Percentiles rank a stretch among this genome's conserved stretches.
Evolutionary conservation across 2,329 filamentous ascomycete species (phyloP).

Genomic region (Penicillium nordicum): DNA sequence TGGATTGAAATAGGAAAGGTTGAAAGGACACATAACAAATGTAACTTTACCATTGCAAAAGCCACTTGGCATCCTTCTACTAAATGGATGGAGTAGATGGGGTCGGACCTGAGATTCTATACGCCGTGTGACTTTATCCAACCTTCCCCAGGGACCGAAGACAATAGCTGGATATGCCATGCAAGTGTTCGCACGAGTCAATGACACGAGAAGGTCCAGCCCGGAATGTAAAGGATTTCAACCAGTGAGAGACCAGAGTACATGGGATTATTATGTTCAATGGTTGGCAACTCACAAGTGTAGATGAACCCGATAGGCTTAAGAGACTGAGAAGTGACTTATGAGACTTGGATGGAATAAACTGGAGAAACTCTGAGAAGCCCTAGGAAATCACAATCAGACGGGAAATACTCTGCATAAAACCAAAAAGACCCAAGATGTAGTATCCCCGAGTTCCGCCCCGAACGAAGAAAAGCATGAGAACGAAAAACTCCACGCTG

Average conservation of each 20-base stretch:
- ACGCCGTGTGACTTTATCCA: constrained; percentile 15
- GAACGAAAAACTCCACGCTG: constrained; percentile 23
- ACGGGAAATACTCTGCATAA: constrained; percentile 6
- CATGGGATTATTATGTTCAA: not conserved
- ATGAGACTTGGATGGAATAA: not conserved
- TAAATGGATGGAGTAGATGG: not conserved
- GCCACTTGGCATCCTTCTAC: not conserved
- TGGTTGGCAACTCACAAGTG: not conserved
- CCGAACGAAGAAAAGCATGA: constrained; percentile 1
- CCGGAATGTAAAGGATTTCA: not conserved
- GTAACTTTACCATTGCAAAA: not conserved
- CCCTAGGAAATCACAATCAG: constrained; percentile 6
- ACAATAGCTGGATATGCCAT: constrained; percentile 1
- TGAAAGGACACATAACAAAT: not conserved
- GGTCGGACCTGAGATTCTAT: not conserved
- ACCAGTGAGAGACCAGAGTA: not conserved
- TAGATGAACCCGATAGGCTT: not conserved
- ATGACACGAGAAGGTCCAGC: not conserved
- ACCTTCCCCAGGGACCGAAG: not conserved
- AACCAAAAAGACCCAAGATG: constrained; percentile 5
- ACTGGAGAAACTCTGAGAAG: constrained; percentile 1
- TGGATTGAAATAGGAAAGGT: not conserved
- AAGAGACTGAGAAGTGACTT: not conserved
- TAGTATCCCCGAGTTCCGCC: not conserved
- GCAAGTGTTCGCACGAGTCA: constrained; percentile 6